Evolutionary conservation across 139 green algal genomes (phyloP).

Genomic region (Coelastrella sp.): DNA sequence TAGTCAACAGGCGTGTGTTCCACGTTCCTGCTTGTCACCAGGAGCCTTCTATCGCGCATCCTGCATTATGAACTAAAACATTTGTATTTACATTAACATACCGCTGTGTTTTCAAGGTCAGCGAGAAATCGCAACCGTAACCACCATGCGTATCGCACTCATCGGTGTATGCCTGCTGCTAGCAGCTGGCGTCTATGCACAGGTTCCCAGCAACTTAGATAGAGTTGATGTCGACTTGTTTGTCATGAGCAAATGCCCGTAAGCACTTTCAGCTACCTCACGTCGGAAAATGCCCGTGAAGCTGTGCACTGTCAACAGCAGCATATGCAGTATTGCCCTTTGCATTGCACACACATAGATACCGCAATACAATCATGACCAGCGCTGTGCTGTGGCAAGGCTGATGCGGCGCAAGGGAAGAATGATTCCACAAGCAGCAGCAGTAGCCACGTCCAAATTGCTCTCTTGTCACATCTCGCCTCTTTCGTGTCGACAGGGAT

Average conservation of each 20-base stretch:
- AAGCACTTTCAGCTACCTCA: not conserved
- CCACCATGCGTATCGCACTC: not conserved
- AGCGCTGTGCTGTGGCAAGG: no score
- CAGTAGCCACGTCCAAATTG: not conserved
- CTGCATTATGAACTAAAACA: no score
- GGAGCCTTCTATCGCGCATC: no score
- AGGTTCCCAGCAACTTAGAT: not conserved
- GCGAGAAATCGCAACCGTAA: not conserved
- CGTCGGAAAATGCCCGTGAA: no score
- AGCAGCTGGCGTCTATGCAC: not conserved
- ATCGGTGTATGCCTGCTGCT: not conserved
- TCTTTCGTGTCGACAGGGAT: slow-evolving; percentile 1
- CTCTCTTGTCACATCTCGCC: no score
- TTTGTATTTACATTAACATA: no score
- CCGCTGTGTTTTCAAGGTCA: not conserved
- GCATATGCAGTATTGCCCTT: no score
- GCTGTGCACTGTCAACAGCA: no score
- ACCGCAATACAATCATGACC: no score
- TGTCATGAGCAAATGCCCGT: slow-evolving; percentile 32
- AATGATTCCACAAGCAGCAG: not conserved
- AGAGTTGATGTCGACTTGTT: not conserved
- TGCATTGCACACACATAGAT: no score
- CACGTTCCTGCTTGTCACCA: not conserved
- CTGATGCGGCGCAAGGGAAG: no score
- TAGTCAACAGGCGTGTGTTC: not conserved